Conservation (phyloP, 768 basidiomycete species). For the Leccinum imitatum region DNA sequence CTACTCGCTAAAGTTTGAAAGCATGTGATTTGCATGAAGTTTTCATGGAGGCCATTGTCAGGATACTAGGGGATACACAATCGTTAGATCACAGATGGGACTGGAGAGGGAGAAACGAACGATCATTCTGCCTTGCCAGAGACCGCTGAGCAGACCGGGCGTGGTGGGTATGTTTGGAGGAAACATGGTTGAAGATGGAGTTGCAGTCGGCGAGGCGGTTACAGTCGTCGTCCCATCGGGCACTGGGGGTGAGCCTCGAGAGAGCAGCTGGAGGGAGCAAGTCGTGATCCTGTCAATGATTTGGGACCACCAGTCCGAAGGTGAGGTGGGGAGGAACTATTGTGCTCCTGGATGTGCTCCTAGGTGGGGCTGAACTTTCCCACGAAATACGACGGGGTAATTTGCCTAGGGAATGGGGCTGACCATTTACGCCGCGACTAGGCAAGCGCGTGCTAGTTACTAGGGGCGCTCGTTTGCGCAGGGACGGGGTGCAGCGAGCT, state of each 20-base stretch:
- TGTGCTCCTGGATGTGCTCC: conserved; percentile 61
- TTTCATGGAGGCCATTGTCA: conserved; percentile 17
- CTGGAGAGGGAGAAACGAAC: conserved; percentile 37
- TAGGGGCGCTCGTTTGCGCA: no score
- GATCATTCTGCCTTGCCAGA: conserved; percentile 63
- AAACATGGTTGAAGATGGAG: conserved; percentile 32
- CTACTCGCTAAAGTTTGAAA: conserved; percentile 35
- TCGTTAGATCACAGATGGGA: neutral
- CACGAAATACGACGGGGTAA: no score
- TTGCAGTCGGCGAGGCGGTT: conserved; percentile 49
- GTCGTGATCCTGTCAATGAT: conserved; percentile 15
- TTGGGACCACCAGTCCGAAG: conserved; percentile 25
- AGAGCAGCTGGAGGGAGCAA: conserved; percentile 24
- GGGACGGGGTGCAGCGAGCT: no score
- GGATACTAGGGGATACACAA: conserved; percentile 15
- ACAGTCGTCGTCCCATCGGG: conserved; percentile 57
- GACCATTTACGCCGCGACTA: no score
- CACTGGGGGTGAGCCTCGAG: conserved; percentile 37
- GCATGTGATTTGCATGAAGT: conserved; percentile 25
- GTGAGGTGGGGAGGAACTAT: conserved; percentile 30
- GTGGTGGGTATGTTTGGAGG: conserved; percentile 39
- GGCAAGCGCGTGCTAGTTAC: no score
- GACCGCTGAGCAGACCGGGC: conserved; percentile 53
- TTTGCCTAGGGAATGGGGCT: no score
- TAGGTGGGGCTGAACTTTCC: conserved; percentile 42